Evolutionary conservation across 140 eudicot genomes (phyloP), one percentile per base, ranked within the genome.

Genomic region (Flaveria floridana): DNA sequence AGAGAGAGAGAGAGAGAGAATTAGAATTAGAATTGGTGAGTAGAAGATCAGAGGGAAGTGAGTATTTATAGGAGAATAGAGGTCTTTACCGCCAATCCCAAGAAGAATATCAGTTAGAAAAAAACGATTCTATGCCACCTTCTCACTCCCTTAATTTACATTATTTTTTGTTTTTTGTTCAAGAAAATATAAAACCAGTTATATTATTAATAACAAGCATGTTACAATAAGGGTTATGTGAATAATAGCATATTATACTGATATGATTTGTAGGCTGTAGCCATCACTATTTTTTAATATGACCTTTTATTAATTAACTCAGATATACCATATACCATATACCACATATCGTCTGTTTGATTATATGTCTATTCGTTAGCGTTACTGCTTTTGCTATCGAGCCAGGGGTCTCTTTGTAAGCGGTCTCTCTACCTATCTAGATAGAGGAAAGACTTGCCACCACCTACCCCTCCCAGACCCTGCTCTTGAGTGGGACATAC

Each of bases 21-120:
- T 0, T 5, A 34, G 37, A 30, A 3, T 30, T 30, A 4, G 37
- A 30, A 30, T 30, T 73, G 75, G 70, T 74, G 79, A 34, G 46
- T 66, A 70, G 76, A 53, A 76, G 77, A 70, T 77, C 23, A 21
- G 74, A 63, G 63, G 71, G 52, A 55, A 28, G 82, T 69, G 59
- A 55, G 64, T 81, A 80, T 84, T 82, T 84, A 87, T 90, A 86
- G 89, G 77, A 57, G 82, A 81, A 71, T 42, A 67, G 76, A 55
- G 70, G 73, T 67, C 73, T 81, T 86, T 78, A 74, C 89, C 92
- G 84, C 92, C 95, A 81, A 90, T 90, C 97, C 95, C 97, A 66
- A 90, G 87, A 86, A 84, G 97, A 90, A 86, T 88, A 87, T 84
- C 50, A 78, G 85, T 51, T 44, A 57, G 46, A 82, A 63, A 82